Evolutionary conservation across 2,329 filamentous ascomycete species (phyloP), one percentile per base, ranked within the genome.

Genomic region (Davidsoniella australis): DNA sequence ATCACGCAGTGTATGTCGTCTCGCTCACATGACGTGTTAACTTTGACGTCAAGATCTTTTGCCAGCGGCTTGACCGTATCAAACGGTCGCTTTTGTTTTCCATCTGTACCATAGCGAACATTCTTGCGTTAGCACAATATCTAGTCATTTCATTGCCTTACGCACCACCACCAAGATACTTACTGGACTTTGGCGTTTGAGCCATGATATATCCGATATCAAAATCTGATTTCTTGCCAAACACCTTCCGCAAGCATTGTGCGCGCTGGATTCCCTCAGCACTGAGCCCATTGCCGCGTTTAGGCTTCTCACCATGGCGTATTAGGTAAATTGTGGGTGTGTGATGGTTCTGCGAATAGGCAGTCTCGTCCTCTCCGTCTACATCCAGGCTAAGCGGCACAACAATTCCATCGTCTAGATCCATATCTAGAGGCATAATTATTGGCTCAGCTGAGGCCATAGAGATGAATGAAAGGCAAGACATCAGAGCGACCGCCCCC

Each of bases 251-350:
- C n/a, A 80, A 61, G 54, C 76, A 79, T 56, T 80, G 70, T 0
- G 76, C 72, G 14, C 76, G 71, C 59, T 75, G 52, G 48, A 67
- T 54, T n/a, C 76, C 76, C 52, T 68, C 56, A 0, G 65, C 55
- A 49, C 60, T 74, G 42, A 80, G 63, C 2, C 74, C 75, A 50
- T 68, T 61, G 33, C 64, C 63, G 14, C 66, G 66, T 37, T 66
- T 60, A 1, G 76, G 75, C 60, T 80, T 80, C 60, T 80, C 76
- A 52, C 76, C 76, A 55, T 80, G 76, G 16, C 76, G 71, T 58
- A 80, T 80, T 7, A 80, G 62, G 57, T 77, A 80, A 29, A 80
- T 71, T 0, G 69, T 78, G 1, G 73, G 68, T 8, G 57, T 54
- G 26, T 39, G 24, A n/a, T 40, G 42, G 29, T 12, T 33, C 29